Percentiles rank a stretch among this genome's conserved stretches.
Conservation (phyloP, 495 filamentous ascomycete species). For the Xylaria flabelliformis region DNA sequence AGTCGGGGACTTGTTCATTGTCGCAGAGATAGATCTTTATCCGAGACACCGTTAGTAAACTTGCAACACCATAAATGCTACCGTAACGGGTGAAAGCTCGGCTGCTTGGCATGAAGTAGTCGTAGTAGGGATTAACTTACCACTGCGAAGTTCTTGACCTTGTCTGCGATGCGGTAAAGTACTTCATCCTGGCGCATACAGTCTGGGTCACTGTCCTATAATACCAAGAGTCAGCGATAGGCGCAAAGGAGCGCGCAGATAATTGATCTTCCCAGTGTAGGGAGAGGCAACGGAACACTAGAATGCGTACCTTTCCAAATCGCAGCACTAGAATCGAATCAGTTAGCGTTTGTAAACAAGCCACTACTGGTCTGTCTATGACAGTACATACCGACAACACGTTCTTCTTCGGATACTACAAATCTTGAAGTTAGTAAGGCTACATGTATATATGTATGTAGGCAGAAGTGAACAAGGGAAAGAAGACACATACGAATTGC, state of each 20-base stretch:
- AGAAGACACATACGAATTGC: conserved; percentile 67
- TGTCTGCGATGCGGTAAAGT: conserved; percentile 86
- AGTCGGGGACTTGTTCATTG: conserved; percentile 89
- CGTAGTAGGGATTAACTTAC: conserved; percentile 48
- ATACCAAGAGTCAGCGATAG: conserved; percentile 69
- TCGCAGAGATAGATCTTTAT: conserved; percentile 80
- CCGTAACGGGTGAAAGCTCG: neutral
- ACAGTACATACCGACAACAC: conserved; percentile 91
- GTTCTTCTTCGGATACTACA: conserved; percentile 81
- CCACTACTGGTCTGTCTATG: conserved; percentile 62
- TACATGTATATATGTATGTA: no score
- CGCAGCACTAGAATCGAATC: conserved; percentile 8
- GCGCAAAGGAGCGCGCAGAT: neutral
- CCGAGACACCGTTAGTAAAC: neutral
- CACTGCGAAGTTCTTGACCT: conserved; percentile 89
- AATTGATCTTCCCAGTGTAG: no score
- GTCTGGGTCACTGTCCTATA: conserved; percentile 42
- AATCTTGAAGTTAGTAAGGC: conserved; percentile 12
- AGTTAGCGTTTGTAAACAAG: neutral
- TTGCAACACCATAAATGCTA: neutral
- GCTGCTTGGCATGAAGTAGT: neutral
- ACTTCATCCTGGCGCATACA: conserved; percentile 96
- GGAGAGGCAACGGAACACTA: neutral
- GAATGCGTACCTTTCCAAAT: conserved; percentile 25
- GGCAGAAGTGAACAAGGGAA: neutral